Evolutionary conservation across 2,329 filamentous ascomycete species (phyloP), one percentile per base, ranked within the genome.

Genomic region (Aspergillus sp.): DNA sequence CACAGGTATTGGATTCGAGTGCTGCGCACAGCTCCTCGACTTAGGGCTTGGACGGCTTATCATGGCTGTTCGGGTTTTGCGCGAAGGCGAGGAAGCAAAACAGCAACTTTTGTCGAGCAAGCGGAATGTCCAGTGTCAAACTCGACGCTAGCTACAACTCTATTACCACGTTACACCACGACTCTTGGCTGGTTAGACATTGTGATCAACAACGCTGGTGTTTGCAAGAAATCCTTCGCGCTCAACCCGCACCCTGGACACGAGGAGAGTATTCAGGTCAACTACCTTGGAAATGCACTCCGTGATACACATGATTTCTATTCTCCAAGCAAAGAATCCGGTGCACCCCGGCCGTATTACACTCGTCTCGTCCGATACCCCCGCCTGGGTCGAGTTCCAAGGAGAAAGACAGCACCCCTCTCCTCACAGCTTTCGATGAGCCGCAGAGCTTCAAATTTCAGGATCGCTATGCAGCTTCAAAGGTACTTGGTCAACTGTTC

Each of bases 71-170:
- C 55, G 55, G 19, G 28, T 31, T 9, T 19, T 11, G 17, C 2
- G 31, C 31, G 52, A 51, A 13, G 55, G 55, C 34, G 55, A 58
- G 23, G 43, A 46, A 22, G 41, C 53, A 11, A 55, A 38, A 34
- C 46, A 17, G 23, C 25, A 54, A 31, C 43, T 60, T 22, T 19
- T 34, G 13, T 22, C 41, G 3, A 22, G 13, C 11, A 19, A 15
- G 3, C 19, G 38, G 9, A 15, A 38, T 8, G 19, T 17, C 7
- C 41, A 54, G 7, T 15, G 43, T 19, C 81, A 15, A 70, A 3
- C 66, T 86, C n/a, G 82, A 86, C 76, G 57, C 61, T 4, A 79
- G 75, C 0, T 83, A 84, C 55, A 70, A 76, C 3, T 84, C 81
- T 1, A 72, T 85, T 1, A 71, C 74, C 38, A 66, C 65, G 56